phyloP scores from a whole-genome alignment of 805 yeast species.

The Candida alai region DNA sequence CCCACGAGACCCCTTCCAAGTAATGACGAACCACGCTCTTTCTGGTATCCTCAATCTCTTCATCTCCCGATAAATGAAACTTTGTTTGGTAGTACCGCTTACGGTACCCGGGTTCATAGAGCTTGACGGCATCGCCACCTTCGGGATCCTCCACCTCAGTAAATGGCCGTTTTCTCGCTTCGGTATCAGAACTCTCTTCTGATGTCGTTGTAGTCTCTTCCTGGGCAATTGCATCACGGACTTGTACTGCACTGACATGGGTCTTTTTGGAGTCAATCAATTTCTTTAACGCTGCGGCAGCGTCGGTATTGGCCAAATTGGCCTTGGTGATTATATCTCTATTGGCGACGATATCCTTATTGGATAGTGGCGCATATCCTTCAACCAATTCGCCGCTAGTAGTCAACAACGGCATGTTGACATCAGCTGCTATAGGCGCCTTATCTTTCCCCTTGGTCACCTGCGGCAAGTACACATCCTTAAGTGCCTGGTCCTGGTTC shows the following conservation, averaged over 20 bases:
- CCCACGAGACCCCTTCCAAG: slow-evolving; percentile 98
- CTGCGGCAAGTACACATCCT: slow-evolving; percentile 43
- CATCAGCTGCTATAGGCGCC: slow-evolving; percentile 67
- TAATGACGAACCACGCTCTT: slow-evolving; percentile 66
- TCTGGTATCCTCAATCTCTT: slow-evolving; percentile 50
- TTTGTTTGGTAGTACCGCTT: slow-evolving; percentile 77
- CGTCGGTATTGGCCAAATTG: slow-evolving; percentile 63
- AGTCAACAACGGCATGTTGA: slow-evolving; percentile 72
- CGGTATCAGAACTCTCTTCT: slow-evolving; percentile 4
- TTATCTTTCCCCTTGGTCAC: slow-evolving; percentile 71
- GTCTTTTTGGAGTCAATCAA: slow-evolving; percentile 27
- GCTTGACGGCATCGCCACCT: slow-evolving; percentile 48
- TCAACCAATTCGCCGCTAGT: slow-evolving; percentile 70
- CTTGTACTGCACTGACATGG: slow-evolving; percentile 43
- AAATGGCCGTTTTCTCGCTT: slow-evolving; percentile 14
- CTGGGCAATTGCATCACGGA: slow-evolving; percentile 13
- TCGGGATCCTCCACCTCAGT: slow-evolving; percentile 16
- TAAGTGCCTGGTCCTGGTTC: slow-evolving; percentile 43
- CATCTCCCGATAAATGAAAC: slow-evolving; percentile 55
- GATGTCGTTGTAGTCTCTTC: slow-evolving; percentile 6
- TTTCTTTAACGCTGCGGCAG: slow-evolving; percentile 55
- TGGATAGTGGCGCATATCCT: slow-evolving; percentile 59
- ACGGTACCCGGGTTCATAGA: slow-evolving; percentile 86
- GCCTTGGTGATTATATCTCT: slow-evolving; percentile 64
- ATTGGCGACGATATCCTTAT: slow-evolving; percentile 66